These are phyloP conservation scores for Trametes maxima DNA, from an alignment of 768 basidiomycete genomes.

Conservation along the genomic window DNA sequence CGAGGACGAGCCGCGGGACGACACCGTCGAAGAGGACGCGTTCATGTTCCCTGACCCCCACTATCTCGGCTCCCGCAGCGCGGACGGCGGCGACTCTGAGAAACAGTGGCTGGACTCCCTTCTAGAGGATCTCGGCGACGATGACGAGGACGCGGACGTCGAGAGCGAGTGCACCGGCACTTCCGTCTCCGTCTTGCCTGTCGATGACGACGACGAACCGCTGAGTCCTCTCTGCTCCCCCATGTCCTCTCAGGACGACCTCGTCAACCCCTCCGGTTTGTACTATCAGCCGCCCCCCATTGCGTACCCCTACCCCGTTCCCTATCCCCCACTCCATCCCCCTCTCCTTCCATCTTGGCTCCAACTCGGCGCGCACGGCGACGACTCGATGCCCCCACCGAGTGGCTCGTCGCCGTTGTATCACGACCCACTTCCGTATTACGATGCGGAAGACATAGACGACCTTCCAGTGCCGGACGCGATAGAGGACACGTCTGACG, in stretches of 20 bases:
- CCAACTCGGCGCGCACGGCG: conserved; percentile 45
- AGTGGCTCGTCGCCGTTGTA: conserved; percentile 31
- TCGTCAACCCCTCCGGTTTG: conserved; percentile 50
- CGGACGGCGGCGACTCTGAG: conserved; percentile 56
- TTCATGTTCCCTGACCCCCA: conserved; percentile 84
- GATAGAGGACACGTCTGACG: conserved; percentile 84
- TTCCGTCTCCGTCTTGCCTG: conserved; percentile 47
- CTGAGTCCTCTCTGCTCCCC: conserved; percentile 69
- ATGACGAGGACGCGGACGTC: conserved; percentile 53
- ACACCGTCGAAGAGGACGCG: conserved; percentile 55
- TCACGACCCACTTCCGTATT: conserved; percentile 66
- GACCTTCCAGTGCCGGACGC: conserved; percentile 75
- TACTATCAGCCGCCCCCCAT: conserved; percentile 49
- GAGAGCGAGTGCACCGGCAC: conserved; percentile 5
- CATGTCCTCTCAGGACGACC: conserved; percentile 78
- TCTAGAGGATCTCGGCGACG: conserved; percentile 71
- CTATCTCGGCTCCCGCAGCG: conserved; percentile 46
- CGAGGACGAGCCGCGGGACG: conserved; percentile 49
- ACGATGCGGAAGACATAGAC: conserved; percentile 62
- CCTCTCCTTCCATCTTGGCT: conserved; percentile 57
- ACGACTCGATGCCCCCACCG: conserved; percentile 42
- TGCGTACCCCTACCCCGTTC: conserved; percentile 59
- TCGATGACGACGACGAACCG: conserved; percentile 57
- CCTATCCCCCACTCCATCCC: conserved; percentile 65
- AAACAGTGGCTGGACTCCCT: conserved; percentile 83